phyloP scores from a whole-genome alignment of 2,329 filamentous ascomycete species.

The Penicillium occitanis region DNA sequence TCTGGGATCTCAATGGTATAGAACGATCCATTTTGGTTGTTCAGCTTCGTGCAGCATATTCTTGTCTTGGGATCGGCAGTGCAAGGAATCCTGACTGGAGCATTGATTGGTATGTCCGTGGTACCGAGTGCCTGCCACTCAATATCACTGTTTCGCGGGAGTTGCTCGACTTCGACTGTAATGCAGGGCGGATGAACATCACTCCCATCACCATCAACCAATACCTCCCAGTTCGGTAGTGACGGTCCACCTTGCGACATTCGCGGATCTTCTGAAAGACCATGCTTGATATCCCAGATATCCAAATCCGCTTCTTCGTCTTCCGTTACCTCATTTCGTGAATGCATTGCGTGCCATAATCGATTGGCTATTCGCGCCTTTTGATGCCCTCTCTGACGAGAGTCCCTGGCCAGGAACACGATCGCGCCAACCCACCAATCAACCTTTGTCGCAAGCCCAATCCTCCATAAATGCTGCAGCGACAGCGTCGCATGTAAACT shows the following conservation, averaged over 20 bases:
- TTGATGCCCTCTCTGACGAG: slow-evolving; percentile 28
- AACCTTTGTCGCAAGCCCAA: slow-evolving; percentile 70
- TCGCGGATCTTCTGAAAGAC: slow-evolving; percentile 50
- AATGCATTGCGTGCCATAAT: slow-evolving; percentile 48
- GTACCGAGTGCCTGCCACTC: slow-evolving; percentile 81
- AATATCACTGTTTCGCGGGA: slow-evolving; percentile 71
- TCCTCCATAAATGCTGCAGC: slow-evolving; percentile 85
- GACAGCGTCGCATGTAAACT: slow-evolving; percentile 66
- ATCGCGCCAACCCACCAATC: slow-evolving; percentile 73
- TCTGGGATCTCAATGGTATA: slow-evolving; percentile 34
- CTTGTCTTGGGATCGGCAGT: slow-evolving; percentile 21
- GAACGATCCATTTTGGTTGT: slow-evolving; percentile 28
- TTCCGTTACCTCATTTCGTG: slow-evolving; percentile 32
- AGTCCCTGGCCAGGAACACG: slow-evolving; percentile 64
- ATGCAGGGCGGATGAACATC: slow-evolving; percentile 59
- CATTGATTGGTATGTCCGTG: slow-evolving; percentile 30
- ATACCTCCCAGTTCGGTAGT: slow-evolving; percentile 32
- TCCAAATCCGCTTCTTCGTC: slow-evolving; percentile 49
- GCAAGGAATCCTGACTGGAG: slow-evolving; percentile 20
- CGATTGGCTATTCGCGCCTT: slow-evolving; percentile 42
- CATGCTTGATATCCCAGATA: slow-evolving; percentile 57
- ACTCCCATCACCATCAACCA: slow-evolving; percentile 20
- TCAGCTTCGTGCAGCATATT: slow-evolving; percentile 27
- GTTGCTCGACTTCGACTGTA: slow-evolving; percentile 69
- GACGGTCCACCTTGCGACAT: slow-evolving; percentile 27